Evolutionary conservation across 192 early-diverging fungal genomes (phyloP), one percentile per base, ranked within the genome.

Genomic region (Spinellus fusiger): DNA sequence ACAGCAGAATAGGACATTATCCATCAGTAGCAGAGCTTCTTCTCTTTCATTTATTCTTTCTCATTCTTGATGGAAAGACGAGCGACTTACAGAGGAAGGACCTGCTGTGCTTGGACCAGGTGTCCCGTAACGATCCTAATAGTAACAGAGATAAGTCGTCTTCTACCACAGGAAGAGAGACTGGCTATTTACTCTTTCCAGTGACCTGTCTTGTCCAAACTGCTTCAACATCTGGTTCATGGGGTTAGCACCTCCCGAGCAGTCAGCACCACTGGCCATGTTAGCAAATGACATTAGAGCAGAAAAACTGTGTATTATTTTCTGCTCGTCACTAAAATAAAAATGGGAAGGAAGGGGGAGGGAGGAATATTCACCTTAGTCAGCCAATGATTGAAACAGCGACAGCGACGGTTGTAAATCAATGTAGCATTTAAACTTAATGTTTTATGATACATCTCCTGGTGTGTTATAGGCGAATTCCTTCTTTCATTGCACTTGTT

Each of bases 181-280:
- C 22, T 13, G 47, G 2, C 0, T 20, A 26, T 38, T 61, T 84
- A 84, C 93, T 79, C 87, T 86, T 65, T 92, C 87, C 18, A 89
- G 66, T 3, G 88, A 89, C 29, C 77, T 74, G 73, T 94, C 87
- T 46, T 87, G 79, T 62, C 82, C 72, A 59, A 96, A 79, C 68
- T 90, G 88, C 74, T 96, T 94, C 65, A 85, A 80, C 65, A 96
- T 82, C 53, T 84, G 82, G 23, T 60, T 70, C 77, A 96, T 77
- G 5, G 91, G 83, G 64, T 90, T 96, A 35, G 76, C 56, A 15
- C 84, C 85, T 9, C 84, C 65, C 28, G 83, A 83, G 66, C 87
- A 90, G 61, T 90, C 89, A 54, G 84, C 88, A 62, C 84, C 88
- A 40, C 33, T 64, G 26, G 49, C 37, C 59, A 61, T 61, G 13